A percentile compares a stretch with the other conserved stretches of the same genome.
Conservation (phyloP, 495 filamentous ascomycete genomes). For the Podospora didyma region DNA sequence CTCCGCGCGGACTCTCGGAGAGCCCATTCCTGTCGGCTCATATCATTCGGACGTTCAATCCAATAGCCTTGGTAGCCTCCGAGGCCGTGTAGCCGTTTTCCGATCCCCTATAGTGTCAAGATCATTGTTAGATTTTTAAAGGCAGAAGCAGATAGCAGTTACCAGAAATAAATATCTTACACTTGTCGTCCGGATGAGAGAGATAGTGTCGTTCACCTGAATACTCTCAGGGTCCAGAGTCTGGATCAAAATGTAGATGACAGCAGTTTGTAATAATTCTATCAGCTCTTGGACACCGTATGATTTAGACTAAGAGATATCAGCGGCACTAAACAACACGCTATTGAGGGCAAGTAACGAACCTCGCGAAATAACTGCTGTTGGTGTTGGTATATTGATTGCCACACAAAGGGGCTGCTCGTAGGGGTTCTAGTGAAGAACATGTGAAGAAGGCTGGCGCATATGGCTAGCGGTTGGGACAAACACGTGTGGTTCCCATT, state of each 20-base stretch:
- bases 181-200: neutral
- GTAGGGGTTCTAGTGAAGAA: conserved; percentile 1
- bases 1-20: neutral
- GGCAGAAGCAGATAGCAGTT: neutral
- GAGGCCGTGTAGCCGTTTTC: neutral
- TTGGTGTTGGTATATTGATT: neutral
- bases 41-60: neutral
- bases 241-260: neutral
- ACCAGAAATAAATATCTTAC: neutral
- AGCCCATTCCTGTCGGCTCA: conserved; percentile 1
- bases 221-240: neutral
- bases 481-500: conserved; percentile 8
- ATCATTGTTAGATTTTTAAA: neutral
- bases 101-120: neutral
- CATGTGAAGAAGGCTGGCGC: conserved; percentile 5
- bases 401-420: conserved; percentile 5
- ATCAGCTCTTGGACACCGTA: neutral
- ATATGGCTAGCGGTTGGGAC: neutral
- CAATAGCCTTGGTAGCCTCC: neutral
- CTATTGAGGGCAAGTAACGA: neutral
- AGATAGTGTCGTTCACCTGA: neutral
- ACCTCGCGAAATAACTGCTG: neutral
- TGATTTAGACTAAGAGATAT: neutral
- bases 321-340: neutral
- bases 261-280: neutral